A percentile compares a stretch with the other conserved stretches of the same genome.
phyloP scores from a whole-genome alignment of 202 grass and related monocot species.

The Panicum hallii region DNA sequence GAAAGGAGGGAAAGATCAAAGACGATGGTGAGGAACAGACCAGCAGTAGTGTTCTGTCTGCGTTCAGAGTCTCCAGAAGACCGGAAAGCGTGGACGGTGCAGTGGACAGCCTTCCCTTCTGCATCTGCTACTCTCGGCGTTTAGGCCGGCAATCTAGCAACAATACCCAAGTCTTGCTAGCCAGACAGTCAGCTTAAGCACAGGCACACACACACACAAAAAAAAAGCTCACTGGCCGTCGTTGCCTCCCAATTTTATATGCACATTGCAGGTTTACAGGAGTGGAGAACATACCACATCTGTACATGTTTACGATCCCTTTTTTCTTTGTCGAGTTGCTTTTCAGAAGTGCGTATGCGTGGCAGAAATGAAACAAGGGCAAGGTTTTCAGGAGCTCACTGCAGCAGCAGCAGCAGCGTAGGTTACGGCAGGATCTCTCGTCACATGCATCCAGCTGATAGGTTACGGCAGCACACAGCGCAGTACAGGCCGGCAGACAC shows the following conservation, averaged over 20 bases:
- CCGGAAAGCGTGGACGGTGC: not conserved
- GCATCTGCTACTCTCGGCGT: not conserved
- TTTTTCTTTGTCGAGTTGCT: not conserved
- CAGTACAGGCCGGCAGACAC: not conserved
- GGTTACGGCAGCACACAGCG: not conserved
- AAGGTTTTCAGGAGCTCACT: not conserved
- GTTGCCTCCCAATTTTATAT: constrained; percentile 3
- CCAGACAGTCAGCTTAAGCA: no score
- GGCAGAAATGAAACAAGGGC: not conserved
- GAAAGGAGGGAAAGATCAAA: not conserved
- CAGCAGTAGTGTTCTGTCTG: not conserved
- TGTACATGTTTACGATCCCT: no score
- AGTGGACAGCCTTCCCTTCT: not conserved
- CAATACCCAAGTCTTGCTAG: not conserved
- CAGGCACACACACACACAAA: no score
- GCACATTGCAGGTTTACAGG: not conserved
- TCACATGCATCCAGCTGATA: not conserved
- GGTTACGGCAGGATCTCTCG: no score
- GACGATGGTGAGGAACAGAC: not conserved
- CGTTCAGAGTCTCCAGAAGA: not conserved
- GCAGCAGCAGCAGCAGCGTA: no score
- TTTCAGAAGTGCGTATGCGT: not conserved
- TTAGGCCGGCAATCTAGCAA: not conserved
- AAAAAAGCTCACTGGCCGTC: not conserved
- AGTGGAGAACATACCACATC: not conserved